phyloP scores from a whole-genome alignment of 78 protist species.

The Ministeria vibrans region DNA sequence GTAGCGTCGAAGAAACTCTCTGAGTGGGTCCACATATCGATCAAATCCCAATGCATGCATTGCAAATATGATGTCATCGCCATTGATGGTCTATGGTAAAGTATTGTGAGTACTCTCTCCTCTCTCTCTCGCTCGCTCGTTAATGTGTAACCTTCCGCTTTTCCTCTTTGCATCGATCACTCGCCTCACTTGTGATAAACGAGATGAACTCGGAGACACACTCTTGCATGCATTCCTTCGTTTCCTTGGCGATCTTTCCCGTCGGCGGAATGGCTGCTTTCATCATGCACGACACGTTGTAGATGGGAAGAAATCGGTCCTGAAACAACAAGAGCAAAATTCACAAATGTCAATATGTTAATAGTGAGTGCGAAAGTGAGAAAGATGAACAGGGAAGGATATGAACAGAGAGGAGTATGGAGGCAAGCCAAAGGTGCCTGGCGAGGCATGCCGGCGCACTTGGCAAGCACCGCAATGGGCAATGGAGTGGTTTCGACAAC shows the following conservation, averaged over 20 bases:
- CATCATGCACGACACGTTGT: conserved; percentile 69
- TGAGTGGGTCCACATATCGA: conserved; percentile 56
- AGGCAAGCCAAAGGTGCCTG: too few relatives aligned
- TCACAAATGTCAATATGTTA: too few relatives aligned
- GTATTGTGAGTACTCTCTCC: too few relatives aligned
- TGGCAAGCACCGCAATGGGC: too few relatives aligned
- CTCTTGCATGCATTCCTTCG: conserved; percentile 78
- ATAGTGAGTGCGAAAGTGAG: too few relatives aligned
- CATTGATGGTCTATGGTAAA: conserved; percentile 73
- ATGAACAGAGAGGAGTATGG: too few relatives aligned
- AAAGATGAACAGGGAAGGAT: too few relatives aligned
- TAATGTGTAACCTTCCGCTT: too few relatives aligned
- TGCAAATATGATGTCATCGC: conserved; percentile 72
- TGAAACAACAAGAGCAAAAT: too few relatives aligned
- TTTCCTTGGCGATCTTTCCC: conserved; percentile 79
- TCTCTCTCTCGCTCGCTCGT: too few relatives aligned
- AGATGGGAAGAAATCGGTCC: conserved; percentile 67
- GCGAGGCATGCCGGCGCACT: too few relatives aligned
- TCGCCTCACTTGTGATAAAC: conserved; percentile 73
- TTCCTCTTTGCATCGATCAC: conserved; percentile 61
- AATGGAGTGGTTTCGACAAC: too few relatives aligned
- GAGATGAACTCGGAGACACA: conserved; percentile 74
- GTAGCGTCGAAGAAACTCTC: conserved; percentile 44
- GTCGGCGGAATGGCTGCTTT: conserved; percentile 55
- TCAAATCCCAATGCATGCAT: conserved; percentile 71